These are phyloP conservation scores for Peronospora belbahrii DNA, from an alignment of 352 stramenopile species.

Conservation along the genomic window DNA sequence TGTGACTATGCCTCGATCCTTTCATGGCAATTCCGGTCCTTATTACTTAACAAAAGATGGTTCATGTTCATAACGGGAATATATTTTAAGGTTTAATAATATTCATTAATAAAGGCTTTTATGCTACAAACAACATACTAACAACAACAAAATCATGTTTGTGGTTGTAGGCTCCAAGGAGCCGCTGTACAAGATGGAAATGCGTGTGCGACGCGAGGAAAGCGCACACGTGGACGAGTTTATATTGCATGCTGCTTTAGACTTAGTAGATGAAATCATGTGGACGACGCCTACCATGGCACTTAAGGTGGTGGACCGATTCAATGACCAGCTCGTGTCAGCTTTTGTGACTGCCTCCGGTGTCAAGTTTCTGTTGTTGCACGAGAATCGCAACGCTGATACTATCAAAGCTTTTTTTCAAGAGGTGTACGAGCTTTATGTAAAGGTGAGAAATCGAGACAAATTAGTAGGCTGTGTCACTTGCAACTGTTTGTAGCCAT, in stretches of 20 bases:
- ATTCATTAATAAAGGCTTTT: neutral
- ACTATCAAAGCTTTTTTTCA: conserved; percentile 94
- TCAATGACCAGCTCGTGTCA: conserved; percentile 96
- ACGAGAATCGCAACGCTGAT: conserved; percentile 92
- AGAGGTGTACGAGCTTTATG: conserved; percentile 96
- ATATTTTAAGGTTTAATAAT: too few relatives aligned
- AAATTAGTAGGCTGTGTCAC: neutral
- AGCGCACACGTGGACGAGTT: conserved; percentile 95
- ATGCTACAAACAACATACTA: neutral
- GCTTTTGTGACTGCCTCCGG: conserved; percentile 93
- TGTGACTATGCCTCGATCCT: too few relatives aligned
- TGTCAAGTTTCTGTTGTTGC: conserved; percentile 94
- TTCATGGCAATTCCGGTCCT: too few relatives aligned
- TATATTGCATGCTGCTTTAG: conserved; percentile 94
- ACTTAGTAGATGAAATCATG: conserved; percentile 94
- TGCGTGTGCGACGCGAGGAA: conserved; percentile 71
- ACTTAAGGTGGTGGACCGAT: conserved; percentile 89
- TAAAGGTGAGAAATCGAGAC: conserved; percentile 82
- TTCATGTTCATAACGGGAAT: too few relatives aligned
- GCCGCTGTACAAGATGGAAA: conserved; percentile 84
- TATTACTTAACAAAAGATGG: too few relatives aligned
- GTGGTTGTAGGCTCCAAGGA: conserved; percentile 81
- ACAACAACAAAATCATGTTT: conserved; percentile 52
- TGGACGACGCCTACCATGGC: conserved; percentile 92
- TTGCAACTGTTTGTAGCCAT: neutral